Evolutionary conservation across 495 filamentous ascomycete genomes (phyloP).

Genomic region (Patellaria atrata): DNA sequence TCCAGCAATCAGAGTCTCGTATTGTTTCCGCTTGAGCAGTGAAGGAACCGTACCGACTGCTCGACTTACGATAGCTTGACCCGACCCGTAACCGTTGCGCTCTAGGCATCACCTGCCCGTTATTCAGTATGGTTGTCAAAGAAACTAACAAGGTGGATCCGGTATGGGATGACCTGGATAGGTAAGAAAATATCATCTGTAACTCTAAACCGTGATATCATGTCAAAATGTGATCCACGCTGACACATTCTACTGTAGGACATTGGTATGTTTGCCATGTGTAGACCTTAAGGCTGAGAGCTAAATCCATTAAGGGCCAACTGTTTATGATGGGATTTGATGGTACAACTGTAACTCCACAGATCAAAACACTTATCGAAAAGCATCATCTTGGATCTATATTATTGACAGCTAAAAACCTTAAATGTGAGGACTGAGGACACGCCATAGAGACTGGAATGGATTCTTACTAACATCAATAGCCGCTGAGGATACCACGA

Average conservation of each 20-base stretch:
- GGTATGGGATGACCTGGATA: constrained; percentile 52
- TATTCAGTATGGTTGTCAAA: constrained; percentile 19
- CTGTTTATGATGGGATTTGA: constrained; percentile 95
- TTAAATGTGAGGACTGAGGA: constrained; percentile 57
- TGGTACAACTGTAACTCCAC: constrained; percentile 71
- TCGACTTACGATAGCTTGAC: too few relatives aligned
- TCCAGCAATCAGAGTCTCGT: too few relatives aligned
- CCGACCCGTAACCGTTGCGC: too few relatives aligned
- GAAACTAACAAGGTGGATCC: constrained; percentile 45
- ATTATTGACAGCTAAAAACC: constrained; percentile 75
- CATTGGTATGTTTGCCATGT: constrained; percentile 16
- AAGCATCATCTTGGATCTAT: constrained; percentile 75
- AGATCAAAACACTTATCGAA: constrained; percentile 72
- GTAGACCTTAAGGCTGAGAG: too few relatives aligned
- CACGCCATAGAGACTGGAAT: constrained; percentile 1
- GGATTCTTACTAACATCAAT: constrained; percentile 3
- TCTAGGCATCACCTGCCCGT: neutral
- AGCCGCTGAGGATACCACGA: constrained; percentile 75
- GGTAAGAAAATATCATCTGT: constrained; percentile 20
- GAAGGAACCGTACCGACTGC: too few relatives aligned
- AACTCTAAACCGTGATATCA: too few relatives aligned
- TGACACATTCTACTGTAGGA: constrained; percentile 16
- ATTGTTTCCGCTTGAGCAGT: too few relatives aligned
- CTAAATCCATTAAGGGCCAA: constrained; percentile 42
- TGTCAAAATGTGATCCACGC: constrained; percentile 2